A percentile compares a stretch with the other conserved stretches of the same genome.
These are phyloP conservation scores for Umbelopsis sp. DNA, from an alignment of 192 early-diverging fungal genomes.

Conservation along the genomic window DNA sequence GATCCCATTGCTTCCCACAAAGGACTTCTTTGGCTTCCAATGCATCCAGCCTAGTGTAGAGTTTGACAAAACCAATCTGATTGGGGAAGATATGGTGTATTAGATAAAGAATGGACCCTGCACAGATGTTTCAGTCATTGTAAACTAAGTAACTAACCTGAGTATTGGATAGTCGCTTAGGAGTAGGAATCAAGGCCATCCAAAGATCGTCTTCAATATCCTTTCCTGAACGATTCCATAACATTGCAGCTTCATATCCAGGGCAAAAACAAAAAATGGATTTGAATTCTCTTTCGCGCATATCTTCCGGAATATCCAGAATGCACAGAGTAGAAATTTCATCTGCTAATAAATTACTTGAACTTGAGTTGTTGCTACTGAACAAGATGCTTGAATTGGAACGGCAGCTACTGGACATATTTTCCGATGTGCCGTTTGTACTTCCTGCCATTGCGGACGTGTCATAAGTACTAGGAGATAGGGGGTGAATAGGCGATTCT, in stretches of 20 bases:
- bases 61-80: conserved; percentile 99
- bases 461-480: conserved; percentile 2
- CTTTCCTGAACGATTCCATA: conserved; percentile 2
- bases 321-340: conserved; percentile 99
- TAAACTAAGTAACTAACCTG: background rate
- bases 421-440: conserved; percentile 7
- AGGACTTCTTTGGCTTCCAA: conserved; percentile 90
- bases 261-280: conserved; percentile 98
- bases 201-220: background rate
- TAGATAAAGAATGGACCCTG: background rate
- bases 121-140: background rate
- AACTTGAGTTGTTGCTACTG: conserved; percentile 15
- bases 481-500: background rate
- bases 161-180: background rate
- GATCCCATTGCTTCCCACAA: conserved; percentile 90
- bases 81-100: background rate
- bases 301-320: conserved; percentile 98
- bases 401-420: conserved; percentile 11
- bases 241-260: conserved; percentile 91
- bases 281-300: conserved; percentile 98
- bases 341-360: conserved; percentile 47
- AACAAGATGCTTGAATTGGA: conserved; percentile 3
- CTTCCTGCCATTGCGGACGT: conserved; percentile 8
- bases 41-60: conserved; percentile 88
- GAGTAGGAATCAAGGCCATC: background rate